These are phyloP conservation scores for Nemania sp. DNA, from an alignment of 2,329 filamentous ascomycete species.

Conservation along the genomic window DNA sequence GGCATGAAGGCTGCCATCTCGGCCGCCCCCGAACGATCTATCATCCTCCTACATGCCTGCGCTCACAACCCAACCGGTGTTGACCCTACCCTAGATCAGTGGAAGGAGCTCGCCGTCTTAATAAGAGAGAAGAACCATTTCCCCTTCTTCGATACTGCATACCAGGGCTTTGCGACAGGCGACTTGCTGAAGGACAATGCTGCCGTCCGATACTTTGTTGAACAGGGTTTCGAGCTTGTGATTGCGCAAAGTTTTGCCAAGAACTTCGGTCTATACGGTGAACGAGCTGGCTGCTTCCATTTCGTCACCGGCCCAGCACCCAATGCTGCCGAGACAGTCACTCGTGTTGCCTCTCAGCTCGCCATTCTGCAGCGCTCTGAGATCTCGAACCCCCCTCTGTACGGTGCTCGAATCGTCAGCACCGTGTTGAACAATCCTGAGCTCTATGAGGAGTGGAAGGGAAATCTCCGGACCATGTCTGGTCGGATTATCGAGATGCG, in stretches of 20 bases:
- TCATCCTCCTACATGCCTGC: conserved; percentile 93
- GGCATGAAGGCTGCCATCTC: conserved; percentile 82
- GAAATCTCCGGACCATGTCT: conserved; percentile 91
- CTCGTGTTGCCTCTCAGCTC: conserved; percentile 84
- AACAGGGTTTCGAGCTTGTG: conserved; percentile 89
- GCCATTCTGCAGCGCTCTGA: conserved; percentile 95
- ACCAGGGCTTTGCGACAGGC: conserved; percentile 97
- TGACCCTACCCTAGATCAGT: conserved; percentile 92
- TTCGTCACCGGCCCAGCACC: conserved; percentile 80
- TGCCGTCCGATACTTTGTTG: conserved; percentile 94
- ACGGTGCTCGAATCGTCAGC: conserved; percentile 89
- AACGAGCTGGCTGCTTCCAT: conserved; percentile 97
- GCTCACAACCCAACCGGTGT: conserved; percentile 99
- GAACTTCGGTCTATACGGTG: conserved; percentile 97
- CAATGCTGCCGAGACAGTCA: conserved; percentile 71
- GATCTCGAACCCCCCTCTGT: conserved; percentile 96
- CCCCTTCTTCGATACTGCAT: conserved; percentile 98
- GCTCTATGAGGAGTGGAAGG: conserved; percentile 92
- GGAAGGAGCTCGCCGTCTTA: conserved; percentile 86
- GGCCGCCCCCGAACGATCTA: conserved; percentile 79
- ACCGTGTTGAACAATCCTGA: conserved; percentile 83
- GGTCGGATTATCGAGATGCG: conserved; percentile 96
- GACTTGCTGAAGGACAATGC: conserved; percentile 86
- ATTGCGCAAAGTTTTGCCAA: conserved; percentile 96
- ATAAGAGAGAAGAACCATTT: conserved; percentile 86